Percentiles rank a stretch among this genome's conserved stretches.
Evolutionary conservation across 108 stramenopile genomes (phyloP).

Genomic region (Skeletonema menzelii): DNA sequence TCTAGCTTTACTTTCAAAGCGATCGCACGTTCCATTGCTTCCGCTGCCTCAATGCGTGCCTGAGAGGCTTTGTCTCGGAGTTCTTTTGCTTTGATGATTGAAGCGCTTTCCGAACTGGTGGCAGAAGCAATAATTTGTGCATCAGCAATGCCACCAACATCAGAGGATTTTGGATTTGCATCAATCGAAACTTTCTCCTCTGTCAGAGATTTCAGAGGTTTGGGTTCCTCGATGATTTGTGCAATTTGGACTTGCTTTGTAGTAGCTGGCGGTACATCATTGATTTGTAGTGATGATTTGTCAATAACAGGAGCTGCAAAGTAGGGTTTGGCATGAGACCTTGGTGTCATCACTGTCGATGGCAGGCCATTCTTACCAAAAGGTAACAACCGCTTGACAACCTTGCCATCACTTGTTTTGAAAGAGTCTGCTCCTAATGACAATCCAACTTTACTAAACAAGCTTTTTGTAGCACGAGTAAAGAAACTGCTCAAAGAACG

Average conservation of each 20-base stretch:
- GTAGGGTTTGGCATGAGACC: slow-evolving; percentile 3
- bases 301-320: background rate
- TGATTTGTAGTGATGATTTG: slow-evolving; percentile 1
- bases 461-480: slow-evolving; percentile 9
- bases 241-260: background rate
- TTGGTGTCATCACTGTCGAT: background rate
- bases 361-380: background rate
- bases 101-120: background rate
- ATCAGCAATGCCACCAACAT: background rate
- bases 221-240: background rate
- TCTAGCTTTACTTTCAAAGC: slow-evolving; percentile 2
- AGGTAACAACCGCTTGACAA: background rate
- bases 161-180: slow-evolving; percentile 23
- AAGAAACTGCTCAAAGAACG: slow-evolving; percentile 3
- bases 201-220: background rate
- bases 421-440: background rate
- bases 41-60: slow-evolving; percentile 21
- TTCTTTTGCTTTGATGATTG: slow-evolving; percentile 7
- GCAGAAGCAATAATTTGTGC: background rate
- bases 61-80: slow-evolving; percentile 27
- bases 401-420: slow-evolving; percentile 8
- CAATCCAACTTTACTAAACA: background rate
- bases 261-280: background rate
- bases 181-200: background rate
- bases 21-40: slow-evolving; percentile 33